Base-by-base conservation (phyloP, 345 rosid species). In the Excoecaria cochinchinensis region DNA sequence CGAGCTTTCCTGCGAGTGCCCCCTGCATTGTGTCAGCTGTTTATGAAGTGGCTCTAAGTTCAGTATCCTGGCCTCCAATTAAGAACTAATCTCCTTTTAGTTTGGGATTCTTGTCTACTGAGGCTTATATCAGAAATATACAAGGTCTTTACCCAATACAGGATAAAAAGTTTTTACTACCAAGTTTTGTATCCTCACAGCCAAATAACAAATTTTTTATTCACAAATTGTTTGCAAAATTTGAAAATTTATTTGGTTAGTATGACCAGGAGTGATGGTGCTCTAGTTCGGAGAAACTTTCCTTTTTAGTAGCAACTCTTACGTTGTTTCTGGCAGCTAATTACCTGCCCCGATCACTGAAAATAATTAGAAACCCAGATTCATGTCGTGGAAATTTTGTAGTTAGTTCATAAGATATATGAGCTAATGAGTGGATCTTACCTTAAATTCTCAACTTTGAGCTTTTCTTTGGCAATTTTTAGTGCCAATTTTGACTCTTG, bases 391-490 rank as follows among this genome's bases (percentile, higher is more conserved):
- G 16, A 69, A 39, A 38, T 50, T 38, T 12, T 55, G 59, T 38
- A 70, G n/a, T 39, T 55, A n/a, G 19, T 70, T 70, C 7, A 25
- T 47, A 11, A 40, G 21, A 21, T 39, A 3, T 16, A 36, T 39
- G 63, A 55, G 36, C 5, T 70, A 39, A 3, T 55, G 73, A 70
- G 22, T 38, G 64, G 60, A 72, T 73, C 13, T 73, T 51, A 16
- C 25, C 8, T 8, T 58, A 16, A 7, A 10, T 48, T 60, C 68
- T 50, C 19, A 38, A 17, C 31, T 61, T 62, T 19, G 3, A n/a
- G 47, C n/a, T 36, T 73, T 63, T 48, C 14, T 15, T 39, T 17
- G 47, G 51, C 15, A 36, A 21, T 47, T 15, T 67, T 57, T 74
- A 42, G 55, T 47, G 42, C 47, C 51, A 22, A 52, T 59, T 81